Conservation (phyloP, 352 stramenopile genomes). For the Elongisporangium anandrum region DNA sequence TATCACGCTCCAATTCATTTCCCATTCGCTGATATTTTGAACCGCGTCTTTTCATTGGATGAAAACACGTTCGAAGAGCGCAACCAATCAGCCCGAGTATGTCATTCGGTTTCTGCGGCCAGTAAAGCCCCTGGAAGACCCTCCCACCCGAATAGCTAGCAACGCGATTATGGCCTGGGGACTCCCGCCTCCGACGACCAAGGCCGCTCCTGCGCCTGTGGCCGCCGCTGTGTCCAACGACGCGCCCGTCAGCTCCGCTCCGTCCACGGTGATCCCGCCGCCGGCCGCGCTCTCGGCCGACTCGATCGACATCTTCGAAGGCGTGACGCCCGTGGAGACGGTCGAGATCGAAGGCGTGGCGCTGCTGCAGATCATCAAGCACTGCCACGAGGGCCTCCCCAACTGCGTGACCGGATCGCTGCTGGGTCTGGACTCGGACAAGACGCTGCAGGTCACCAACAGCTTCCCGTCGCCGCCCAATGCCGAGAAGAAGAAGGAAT, state of each 20-base stretch:
- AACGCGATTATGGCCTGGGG: slow-evolving; percentile 50
- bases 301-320: slow-evolving; percentile 68
- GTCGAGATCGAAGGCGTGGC: slow-evolving; percentile 81
- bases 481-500: slow-evolving; percentile 73
- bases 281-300: slow-evolving; percentile 27
- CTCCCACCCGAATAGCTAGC: neutral
- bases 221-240: slow-evolving; percentile 1
- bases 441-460: slow-evolving; percentile 96
- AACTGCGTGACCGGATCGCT: slow-evolving; percentile 94
- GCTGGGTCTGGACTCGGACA: slow-evolving; percentile 91
- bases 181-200: slow-evolving; percentile 24
- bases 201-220: slow-evolving; percentile 10
- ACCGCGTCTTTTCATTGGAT: slow-evolving; percentile 24
- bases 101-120: neutral
- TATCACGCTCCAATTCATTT: neutral
- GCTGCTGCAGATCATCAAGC: slow-evolving; percentile 96
- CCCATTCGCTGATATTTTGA: slow-evolving; percentile 19
- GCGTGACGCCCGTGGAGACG: slow-evolving; percentile 51
- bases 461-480: slow-evolving; percentile 93
- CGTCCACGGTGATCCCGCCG: slow-evolving; percentile 8
- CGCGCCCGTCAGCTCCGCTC: slow-evolving; percentile 1
- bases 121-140: neutral
- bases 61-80: slow-evolving; percentile 22
- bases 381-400: slow-evolving; percentile 96
- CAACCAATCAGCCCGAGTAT: slow-evolving; percentile 40